These are phyloP conservation scores for Trichoderma afroharzianum DNA, from an alignment of 2,329 filamentous ascomycete genomes.

Conservation along the genomic window DNA sequence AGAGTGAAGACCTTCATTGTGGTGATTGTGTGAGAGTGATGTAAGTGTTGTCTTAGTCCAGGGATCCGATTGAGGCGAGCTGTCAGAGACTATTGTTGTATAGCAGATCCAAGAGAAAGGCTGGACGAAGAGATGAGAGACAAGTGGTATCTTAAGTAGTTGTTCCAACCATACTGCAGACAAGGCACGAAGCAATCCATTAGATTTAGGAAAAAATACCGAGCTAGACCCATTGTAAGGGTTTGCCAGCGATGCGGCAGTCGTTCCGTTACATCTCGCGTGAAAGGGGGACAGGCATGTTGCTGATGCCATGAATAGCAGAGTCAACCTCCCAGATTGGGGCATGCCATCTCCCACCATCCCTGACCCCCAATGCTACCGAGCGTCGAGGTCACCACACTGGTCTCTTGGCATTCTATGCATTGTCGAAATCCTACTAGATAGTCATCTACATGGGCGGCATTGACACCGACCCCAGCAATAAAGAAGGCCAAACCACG, in stretches of 20 bases:
- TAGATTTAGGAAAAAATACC: not conserved
- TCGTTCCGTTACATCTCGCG: not conserved
- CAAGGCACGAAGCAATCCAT: not conserved
- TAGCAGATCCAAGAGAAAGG: not conserved
- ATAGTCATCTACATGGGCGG: too few relatives aligned
- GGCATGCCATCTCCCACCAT: not conserved
- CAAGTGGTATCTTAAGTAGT: not conserved
- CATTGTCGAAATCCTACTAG: not conserved
- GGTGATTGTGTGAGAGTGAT: not conserved
- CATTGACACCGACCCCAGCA: not conserved
- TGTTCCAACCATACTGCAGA: not conserved
- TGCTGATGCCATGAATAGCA: not conserved
- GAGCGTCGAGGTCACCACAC: not conserved
- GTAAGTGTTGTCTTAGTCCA: not conserved
- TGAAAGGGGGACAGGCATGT: not conserved
- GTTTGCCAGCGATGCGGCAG: not conserved
- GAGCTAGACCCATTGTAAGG: not conserved
- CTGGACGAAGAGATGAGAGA: not conserved
- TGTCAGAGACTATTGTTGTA: not conserved
- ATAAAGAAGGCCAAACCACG: not conserved
- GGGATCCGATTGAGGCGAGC: not conserved
- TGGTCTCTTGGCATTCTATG: not conserved
- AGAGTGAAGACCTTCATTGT: constrained; percentile 17
- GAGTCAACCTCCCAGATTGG: not conserved
- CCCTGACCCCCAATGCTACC: not conserved